A percentile compares a stretch with the other conserved stretches of the same genome.
Conservation (phyloP, 169 alveolate species). For the Hammondia hammondi region DNA sequence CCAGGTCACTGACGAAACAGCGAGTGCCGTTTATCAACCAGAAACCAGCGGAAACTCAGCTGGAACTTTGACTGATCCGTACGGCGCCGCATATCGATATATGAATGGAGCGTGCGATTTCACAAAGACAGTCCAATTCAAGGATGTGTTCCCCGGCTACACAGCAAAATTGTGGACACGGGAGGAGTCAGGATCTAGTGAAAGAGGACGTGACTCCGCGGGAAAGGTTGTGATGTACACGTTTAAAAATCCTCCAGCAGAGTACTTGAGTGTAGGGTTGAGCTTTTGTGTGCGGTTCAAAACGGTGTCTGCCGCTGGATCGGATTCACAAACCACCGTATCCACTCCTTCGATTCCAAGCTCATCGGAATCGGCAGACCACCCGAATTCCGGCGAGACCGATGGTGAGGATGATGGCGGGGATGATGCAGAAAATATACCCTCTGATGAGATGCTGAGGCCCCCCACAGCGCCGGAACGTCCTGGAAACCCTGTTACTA, state of each 20-base stretch:
- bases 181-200: neutral
- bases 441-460: no score
- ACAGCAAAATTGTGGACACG: neutral
- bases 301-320: neutral
- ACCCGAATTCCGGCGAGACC: no score
- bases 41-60: neutral
- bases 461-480: no score
- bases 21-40: neutral
- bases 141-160: neutral
- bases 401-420: no score
- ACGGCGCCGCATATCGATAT: neutral
- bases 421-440: no score
- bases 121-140: neutral
- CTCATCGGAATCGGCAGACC: no score
- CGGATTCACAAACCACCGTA: no score
- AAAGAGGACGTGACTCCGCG: neutral
- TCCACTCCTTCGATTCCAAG: no score
- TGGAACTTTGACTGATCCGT: no score
- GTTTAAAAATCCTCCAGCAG: neutral
- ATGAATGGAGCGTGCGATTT: constrained; percentile 1
- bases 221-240: neutral
- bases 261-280: neutral
- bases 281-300: constrained; percentile 3
- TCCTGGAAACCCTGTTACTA: no score
- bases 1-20: neutral